Base-by-base conservation (phyloP, 106 monocot species). In the Allium cepa region DNA sequence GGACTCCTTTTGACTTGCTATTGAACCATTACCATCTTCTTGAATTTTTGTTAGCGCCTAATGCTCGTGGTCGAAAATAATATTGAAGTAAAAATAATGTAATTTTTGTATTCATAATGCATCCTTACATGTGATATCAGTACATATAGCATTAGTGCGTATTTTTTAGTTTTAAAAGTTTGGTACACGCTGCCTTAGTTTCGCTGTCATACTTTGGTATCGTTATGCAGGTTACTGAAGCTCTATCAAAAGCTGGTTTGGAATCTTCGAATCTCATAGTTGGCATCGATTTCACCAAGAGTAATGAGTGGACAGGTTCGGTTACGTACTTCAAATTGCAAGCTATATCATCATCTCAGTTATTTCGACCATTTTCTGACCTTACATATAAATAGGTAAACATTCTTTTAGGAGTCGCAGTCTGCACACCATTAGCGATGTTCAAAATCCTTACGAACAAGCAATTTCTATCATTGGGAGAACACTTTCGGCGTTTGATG, bases 241-340 rank as follows among this genome's bases (percentile, higher is more conserved):
- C 95, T 56, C 88, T 95, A 66, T 77, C 91, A 56, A 74, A 76
- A 66, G 85, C 95, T 66, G 95, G 95, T 16, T 79, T 95, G 17
- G 95, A 95, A 65, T 89, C 89, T 56, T 89, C 89, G 12, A 89
- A 89, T 70, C 85, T 89, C 14, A 89, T 89, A 48, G 81, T 95
- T 70, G 95, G 95, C 49, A 83, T 95, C 72, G 95, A 95, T 72
- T 95, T 95, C 73, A 95, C 95, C 11, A 95, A 95, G 77, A 95
- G 95, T 70, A 95, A 95, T 59, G 95, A 95, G 69, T 95, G 95
- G 95, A 95, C 95, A 81, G 95, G 89, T 36, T 36, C 36, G 3
- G 36, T 88, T 72, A 60, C 18, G 56, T 47, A 62, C 50, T 63
- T 63, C 28, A 36, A 36, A 36, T 36, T 36, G 36, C 36, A 36